Base-by-base conservation (phyloP, 164 flowering plant genomes). In the Euptelea pleiosperma region DNA sequence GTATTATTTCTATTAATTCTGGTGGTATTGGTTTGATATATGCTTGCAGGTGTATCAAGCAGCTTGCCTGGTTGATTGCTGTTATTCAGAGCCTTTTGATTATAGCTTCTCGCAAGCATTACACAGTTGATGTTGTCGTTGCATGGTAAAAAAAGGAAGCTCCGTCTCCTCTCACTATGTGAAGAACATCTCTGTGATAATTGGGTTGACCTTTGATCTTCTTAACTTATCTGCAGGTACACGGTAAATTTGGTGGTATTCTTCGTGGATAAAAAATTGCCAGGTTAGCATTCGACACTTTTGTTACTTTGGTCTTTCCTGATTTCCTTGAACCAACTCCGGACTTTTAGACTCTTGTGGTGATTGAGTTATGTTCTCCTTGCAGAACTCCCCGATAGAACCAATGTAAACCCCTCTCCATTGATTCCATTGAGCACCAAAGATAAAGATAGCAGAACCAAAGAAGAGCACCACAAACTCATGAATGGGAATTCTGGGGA, bases 41-140 rank as follows among this genome's bases (percentile, higher is more conserved):
- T 63, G 61, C 10, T 31, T 33, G 21, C 78, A 92, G 98, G 72
- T 80, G 60, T 55, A 67, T 86, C 41, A 93, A 93, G 73, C 89
- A 82, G 43, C 67, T 78, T 67, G 89, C 85, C 18, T 93, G 99
- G 99, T 61, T 85, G 39, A 58, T 80, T 61, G 93, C 81, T 29
- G 73, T 85, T 58, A 53, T 64, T 42, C 91, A 84, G 70, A 91
- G 99, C 79, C 64, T 90, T 21, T 65, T 93, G 75, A 90, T 93
- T 65, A 44, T 93, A 49, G 97, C 99, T 51, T 90, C 97, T 16
- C 90, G 93, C 58, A 93, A 88, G 64, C 99, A 91, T 70, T 93
- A 91, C 75, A 69, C 78, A 7, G 83, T 81, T 28, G 82, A 74
- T 61, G 67, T 72, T 45, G 78, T 85, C 31, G 84, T 83, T 52